Evolutionary conservation across 2,329 filamentous ascomycete species (phyloP), one percentile per base, ranked within the genome.

Genomic region (Penicillium sp.): DNA sequence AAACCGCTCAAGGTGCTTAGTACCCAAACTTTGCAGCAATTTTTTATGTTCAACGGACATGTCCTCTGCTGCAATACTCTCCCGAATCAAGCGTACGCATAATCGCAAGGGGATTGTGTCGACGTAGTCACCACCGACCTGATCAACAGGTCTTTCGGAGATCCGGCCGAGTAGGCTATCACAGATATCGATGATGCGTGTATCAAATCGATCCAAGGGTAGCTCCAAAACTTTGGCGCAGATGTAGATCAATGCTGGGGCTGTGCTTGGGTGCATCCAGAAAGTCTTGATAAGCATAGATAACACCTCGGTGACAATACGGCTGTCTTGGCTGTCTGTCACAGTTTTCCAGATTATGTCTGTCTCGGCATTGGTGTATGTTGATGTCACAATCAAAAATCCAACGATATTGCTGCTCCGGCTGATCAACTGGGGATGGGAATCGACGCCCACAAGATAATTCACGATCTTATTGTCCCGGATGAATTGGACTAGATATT

Each of bases 361-460:
- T 1, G 90, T 90, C 68, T 96, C 89, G 21, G 82, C 76, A 33
- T 86, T 74, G 0, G 83, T 85, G 73, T 93, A 96, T 14, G 86
- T 88, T 53, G 83, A 82, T 0, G 91, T 95, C 14, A 95, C 89
- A 23, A 92, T 84, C 51, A 98, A 80, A 68, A 98, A 98, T 1
- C 91, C 91, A 48, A 97, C 81, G 53, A 98, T 90, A 62, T 96
- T 96, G 42, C 84, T 83, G 67, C 91, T 91, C 64, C 92, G 87
- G 35, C 84, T 82, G 21, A 96, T 95, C 53, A 98, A 86, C 69
- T 96, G 92, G 1, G 93, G 92, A 69, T 98, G 95, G 31, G 93
- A 97, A 55, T 92, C 92, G 14, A 93, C 87, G 2, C 93, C 91
- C 51, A 97, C 84, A 46, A 99, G 87, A 73, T 97, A 98, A 58